Evolutionary conservation across 768 basidiomycete species (phyloP).

Genomic region (Zangia roseola): DNA sequence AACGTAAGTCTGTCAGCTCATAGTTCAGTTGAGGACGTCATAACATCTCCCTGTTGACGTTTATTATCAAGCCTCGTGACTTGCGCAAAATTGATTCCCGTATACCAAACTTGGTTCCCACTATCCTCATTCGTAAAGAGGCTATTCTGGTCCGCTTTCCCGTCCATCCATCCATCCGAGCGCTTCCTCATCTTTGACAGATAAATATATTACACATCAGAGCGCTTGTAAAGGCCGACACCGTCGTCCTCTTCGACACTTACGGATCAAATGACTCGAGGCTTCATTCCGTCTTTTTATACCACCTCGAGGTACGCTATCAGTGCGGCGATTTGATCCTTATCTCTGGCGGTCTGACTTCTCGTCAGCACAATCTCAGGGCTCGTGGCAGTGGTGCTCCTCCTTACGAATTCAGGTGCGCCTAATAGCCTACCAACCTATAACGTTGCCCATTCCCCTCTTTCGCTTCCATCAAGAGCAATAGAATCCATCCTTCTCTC

Average conservation of each 20-base stretch:
- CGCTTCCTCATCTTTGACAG: slow-evolving; percentile 38
- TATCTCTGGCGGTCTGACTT: slow-evolving; percentile 8
- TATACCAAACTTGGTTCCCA: slow-evolving; percentile 91
- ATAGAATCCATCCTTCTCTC: slow-evolving; percentile 92
- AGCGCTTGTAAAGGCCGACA: slow-evolving; percentile 90
- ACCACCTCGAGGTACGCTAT: slow-evolving; percentile 72
- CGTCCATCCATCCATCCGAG: not conserved
- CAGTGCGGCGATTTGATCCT: slow-evolving; percentile 12
- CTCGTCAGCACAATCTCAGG: slow-evolving; percentile 76
- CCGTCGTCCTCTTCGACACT: slow-evolving; percentile 89
- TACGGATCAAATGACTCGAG: slow-evolving; percentile 85
- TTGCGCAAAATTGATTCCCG: slow-evolving; percentile 95
- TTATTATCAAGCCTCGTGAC: slow-evolving; percentile 74
- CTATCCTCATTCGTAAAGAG: slow-evolving; percentile 85
- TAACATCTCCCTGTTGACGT: slow-evolving; percentile 21
- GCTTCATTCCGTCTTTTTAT: slow-evolving; percentile 83
- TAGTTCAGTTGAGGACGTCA: slow-evolving; percentile 16
- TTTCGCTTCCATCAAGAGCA: slow-evolving; percentile 56
- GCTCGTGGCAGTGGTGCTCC: slow-evolving; percentile 63
- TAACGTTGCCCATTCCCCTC: slow-evolving; percentile 7
- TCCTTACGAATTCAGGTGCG: slow-evolving; percentile 87
- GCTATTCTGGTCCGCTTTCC: slow-evolving; percentile 72
- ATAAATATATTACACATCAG: slow-evolving; percentile 94
- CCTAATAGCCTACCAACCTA: slow-evolving; percentile 17
- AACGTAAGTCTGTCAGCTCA: slow-evolving; percentile 60